These are phyloP conservation scores for Mycena capillaripes DNA, from an alignment of 768 basidiomycete genomes.

Conservation along the genomic window DNA sequence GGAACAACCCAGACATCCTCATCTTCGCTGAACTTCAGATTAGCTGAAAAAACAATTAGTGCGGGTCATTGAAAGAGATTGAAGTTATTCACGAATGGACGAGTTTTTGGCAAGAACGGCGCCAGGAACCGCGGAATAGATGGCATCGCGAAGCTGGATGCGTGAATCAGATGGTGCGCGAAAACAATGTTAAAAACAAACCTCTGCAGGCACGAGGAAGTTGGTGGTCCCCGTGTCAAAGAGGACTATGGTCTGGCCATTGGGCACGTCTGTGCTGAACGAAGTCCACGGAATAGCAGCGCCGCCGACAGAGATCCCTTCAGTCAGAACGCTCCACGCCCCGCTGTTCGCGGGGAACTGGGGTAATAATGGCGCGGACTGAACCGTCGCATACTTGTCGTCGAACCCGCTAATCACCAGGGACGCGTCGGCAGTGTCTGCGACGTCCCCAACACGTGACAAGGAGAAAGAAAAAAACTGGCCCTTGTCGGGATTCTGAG, in stretches of 20 bases:
- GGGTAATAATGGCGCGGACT: conserved; percentile 46
- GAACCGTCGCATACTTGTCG: conserved; percentile 47
- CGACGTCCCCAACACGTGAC: conserved; percentile 55
- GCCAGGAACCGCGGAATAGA: conserved; percentile 55
- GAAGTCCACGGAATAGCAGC: conserved; percentile 46
- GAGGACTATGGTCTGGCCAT: conserved; percentile 50
- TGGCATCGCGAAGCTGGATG: conserved; percentile 44
- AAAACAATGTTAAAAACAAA: conserved; percentile 3
- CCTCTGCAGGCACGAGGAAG: conserved; percentile 49
- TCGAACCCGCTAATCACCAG: conserved; percentile 61
- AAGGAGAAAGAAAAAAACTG: conserved; percentile 60
- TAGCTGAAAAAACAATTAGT: background rate
- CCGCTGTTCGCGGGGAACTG: conserved; percentile 50
- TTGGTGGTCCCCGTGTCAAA: conserved; percentile 61
- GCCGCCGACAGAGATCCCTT: conserved; percentile 52
- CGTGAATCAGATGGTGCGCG: background rate
- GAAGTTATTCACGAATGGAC: conserved; percentile 10
- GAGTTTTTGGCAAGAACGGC: conserved; percentile 42
- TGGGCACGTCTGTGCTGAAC: conserved; percentile 44
- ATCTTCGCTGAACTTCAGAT: conserved; percentile 36
- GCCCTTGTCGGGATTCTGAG: conserved; percentile 48
- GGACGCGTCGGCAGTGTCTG: conserved; percentile 55
- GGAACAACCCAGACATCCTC: conserved; percentile 56
- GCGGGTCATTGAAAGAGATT: background rate
- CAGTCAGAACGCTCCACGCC: conserved; percentile 59